A percentile compares a stretch with the other conserved stretches of the same genome.
These are phyloP conservation scores for Niebla homalea DNA, from an alignment of 495 filamentous ascomycete species.

Conservation along the genomic window DNA sequence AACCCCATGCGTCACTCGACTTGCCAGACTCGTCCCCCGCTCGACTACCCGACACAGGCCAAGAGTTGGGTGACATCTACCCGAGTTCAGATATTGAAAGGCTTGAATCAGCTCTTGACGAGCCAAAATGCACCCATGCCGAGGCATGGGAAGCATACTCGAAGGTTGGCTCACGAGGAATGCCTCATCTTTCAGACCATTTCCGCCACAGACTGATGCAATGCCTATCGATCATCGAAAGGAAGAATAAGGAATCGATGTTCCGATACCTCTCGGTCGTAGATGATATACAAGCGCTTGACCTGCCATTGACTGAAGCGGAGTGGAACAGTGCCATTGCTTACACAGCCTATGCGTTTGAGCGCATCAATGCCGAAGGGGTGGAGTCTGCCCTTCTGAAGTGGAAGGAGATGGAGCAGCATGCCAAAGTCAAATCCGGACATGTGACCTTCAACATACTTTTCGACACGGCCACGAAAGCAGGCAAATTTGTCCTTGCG, in stretches of 20 bases:
- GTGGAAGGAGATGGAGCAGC: conserved; percentile 81
- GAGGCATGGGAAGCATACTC: conserved; percentile 48
- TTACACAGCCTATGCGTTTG: conserved; percentile 58
- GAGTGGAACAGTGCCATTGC: conserved; percentile 80
- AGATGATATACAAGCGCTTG: conserved; percentile 61
- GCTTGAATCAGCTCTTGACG: conserved; percentile 16
- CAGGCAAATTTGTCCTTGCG: conserved; percentile 66
- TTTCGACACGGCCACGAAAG: conserved; percentile 76
- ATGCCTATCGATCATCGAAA: conserved; percentile 49
- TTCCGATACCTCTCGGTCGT: conserved; percentile 71
- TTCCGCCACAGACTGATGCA: conserved; percentile 53
- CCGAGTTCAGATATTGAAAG: neutral
- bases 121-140: conserved; percentile 34
- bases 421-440: conserved; percentile 48
- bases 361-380: conserved; percentile 47
- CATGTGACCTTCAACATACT: conserved; percentile 80
- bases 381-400: conserved; percentile 58
- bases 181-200: conserved; percentile 45
- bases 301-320: conserved; percentile 44
- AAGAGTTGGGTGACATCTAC: neutral
- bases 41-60: neutral
- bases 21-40: neutral
- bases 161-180: conserved; percentile 48
- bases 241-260: conserved; percentile 45
- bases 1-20: neutral